phyloP scores from a whole-genome alignment of 352 stramenopile genomes.

The Globisporangium rhizosaccharum region DNA sequence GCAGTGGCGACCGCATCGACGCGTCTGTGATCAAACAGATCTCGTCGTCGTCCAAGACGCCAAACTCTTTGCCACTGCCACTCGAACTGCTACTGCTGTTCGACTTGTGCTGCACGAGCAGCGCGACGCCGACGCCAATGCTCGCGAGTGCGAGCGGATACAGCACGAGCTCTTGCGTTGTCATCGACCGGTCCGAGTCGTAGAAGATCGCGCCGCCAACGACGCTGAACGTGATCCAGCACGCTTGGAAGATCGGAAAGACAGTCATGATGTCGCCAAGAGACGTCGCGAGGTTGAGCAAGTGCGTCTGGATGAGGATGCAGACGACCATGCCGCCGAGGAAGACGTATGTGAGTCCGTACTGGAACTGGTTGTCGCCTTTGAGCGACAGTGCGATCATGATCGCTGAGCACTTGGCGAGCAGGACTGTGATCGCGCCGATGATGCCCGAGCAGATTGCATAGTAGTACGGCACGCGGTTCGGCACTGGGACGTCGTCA shows the following conservation, averaged over 20 bases:
- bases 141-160: slow-evolving; percentile 70
- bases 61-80: slow-evolving; percentile 18
- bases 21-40: slow-evolving; percentile 57
- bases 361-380: slow-evolving; percentile 85
- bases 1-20: slow-evolving; percentile 57
- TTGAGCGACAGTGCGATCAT: slow-evolving; percentile 82
- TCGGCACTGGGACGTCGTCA: slow-evolving; percentile 8
- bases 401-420: slow-evolving; percentile 83
- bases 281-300: slow-evolving; percentile 82
- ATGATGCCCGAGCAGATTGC: slow-evolving; percentile 84
- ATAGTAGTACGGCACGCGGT: slow-evolving; percentile 79
- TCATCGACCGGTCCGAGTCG: slow-evolving; percentile 56
- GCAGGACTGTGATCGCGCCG: slow-evolving; percentile 74
- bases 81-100: slow-evolving; percentile 9
- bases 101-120: slow-evolving; percentile 60
- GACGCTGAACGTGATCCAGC: slow-evolving; percentile 87
- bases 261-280: slow-evolving; percentile 87
- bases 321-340: slow-evolving; percentile 82
- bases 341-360: slow-evolving; percentile 82
- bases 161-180: slow-evolving; percentile 48
- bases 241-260: slow-evolving; percentile 85
- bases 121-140: slow-evolving; percentile 59
- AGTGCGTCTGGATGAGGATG: slow-evolving; percentile 84
- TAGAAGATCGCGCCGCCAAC: slow-evolving; percentile 83
- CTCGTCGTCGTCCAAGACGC: slow-evolving; percentile 35